A percentile compares a stretch with the other conserved stretches of the same genome.
These are phyloP conservation scores for Solanum peruvianum DNA, from an alignment of 257 asterid genomes.

Conservation along the genomic window DNA sequence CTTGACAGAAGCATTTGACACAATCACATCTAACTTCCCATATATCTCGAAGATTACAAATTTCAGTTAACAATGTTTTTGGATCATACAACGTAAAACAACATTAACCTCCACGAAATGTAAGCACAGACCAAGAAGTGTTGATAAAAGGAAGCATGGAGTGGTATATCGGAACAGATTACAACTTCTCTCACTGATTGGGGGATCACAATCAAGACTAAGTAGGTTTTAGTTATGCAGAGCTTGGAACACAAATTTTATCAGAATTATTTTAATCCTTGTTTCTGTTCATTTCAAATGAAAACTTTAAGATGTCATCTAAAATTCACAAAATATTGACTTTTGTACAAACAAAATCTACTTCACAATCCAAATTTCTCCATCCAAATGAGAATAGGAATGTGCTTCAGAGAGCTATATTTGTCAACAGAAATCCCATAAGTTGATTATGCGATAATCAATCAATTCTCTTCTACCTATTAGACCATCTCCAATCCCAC, in stretches of 20 bases:
- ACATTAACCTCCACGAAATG: neutral
- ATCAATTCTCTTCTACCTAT: neutral
- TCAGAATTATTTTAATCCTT: neutral
- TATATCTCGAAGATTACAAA: constrained; percentile 39
- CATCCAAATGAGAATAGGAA: neutral
- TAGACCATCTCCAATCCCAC: neutral
- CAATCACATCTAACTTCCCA: constrained; percentile 67
- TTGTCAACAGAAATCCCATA: neutral
- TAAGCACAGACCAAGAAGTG: neutral
- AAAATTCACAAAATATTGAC: neutral
- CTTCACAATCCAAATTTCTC: neutral
- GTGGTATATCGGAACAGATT: neutral
- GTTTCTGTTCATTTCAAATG: neutral
- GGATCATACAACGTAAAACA: neutral
- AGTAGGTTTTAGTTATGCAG: neutral
- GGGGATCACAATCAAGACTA: neutral
- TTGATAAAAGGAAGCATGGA: neutral
- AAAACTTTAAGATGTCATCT: neutral
- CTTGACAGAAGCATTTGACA: constrained; percentile 88
- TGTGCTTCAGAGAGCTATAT: neutral
- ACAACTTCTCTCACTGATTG: neutral
- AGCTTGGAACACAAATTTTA: neutral
- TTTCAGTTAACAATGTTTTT: neutral
- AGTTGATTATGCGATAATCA: neutral
- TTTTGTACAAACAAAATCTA: neutral